Percentiles rank a stretch among this genome's conserved stretches.
Evolutionary conservation across 2,329 filamentous ascomycete species (phyloP).

Genomic region (Calonectria honghensis): DNA sequence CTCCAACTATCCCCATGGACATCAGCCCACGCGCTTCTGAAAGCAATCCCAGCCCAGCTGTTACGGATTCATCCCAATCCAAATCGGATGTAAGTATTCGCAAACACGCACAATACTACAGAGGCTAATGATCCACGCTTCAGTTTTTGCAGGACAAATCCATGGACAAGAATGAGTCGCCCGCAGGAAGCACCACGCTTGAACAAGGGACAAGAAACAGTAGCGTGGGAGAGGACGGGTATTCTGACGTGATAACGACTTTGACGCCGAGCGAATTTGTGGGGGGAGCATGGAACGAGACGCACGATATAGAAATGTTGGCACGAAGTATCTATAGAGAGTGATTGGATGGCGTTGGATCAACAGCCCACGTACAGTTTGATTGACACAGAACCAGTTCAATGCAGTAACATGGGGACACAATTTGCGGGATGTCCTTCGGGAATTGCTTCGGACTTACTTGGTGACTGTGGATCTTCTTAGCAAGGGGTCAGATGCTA

Average conservation of each 20-base stretch:
- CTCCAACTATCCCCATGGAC: not conserved
- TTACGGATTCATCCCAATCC: not conserved
- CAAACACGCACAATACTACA: not conserved
- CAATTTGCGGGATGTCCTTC: not conserved
- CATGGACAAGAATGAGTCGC: not conserved
- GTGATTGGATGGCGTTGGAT: not conserved
- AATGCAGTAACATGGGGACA: not conserved
- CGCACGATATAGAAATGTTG: conserved; percentile 9
- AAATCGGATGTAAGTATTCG: not conserved
- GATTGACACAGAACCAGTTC: not conserved
- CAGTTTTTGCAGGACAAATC: not conserved
- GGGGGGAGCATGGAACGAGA: not conserved
- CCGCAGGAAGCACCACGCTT: not conserved
- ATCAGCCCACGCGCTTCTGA: not conserved
- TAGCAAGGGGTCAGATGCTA: not conserved
- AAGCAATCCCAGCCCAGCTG: not conserved
- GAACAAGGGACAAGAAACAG: not conserved
- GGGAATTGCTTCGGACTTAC: not conserved
- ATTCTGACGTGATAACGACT: not conserved
- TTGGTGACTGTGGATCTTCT: not conserved
- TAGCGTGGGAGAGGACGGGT: too few species aligned
- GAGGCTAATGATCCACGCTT: not conserved
- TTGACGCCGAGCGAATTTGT: conserved; percentile 17
- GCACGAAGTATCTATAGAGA: not conserved
- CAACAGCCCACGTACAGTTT: not conserved